Conservation (phyloP, 176 grass and related monocot species). For the Aegilops sharonensis region DNA sequence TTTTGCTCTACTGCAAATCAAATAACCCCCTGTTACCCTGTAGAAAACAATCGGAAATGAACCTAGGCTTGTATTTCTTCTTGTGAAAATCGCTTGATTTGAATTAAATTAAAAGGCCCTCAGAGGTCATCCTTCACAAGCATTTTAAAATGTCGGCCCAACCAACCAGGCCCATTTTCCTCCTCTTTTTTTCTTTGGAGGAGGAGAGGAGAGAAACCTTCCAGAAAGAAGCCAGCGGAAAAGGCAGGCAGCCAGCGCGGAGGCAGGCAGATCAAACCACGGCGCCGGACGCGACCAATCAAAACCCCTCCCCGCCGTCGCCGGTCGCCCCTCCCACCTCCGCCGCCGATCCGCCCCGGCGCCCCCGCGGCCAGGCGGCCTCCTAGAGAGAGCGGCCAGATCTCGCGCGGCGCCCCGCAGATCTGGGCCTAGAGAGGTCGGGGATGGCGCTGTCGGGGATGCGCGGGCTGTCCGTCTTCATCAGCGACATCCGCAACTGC, state of each 20-base stretch:
- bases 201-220: no score
- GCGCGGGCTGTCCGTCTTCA: slow-evolving; percentile 97
- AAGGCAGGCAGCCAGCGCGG: slow-evolving; percentile 2
- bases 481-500: slow-evolving; percentile 98
- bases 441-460: slow-evolving; percentile 96
- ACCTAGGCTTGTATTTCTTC: no score
- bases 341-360: not conserved
- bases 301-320: not conserved
- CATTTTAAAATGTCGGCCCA: no score
- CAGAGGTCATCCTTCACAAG: no score
- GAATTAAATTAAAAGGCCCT: no score
- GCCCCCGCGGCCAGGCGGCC: not conserved
- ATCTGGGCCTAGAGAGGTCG: slow-evolving; percentile 42
- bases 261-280: slow-evolving; percentile 33
- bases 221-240: slow-evolving; percentile 25
- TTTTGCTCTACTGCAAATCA: no score
- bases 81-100: no score
- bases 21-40: no score
- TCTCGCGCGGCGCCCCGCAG: slow-evolving; percentile 52
- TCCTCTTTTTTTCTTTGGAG: no score
- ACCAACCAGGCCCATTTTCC: no score
- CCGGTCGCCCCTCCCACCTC: not conserved
- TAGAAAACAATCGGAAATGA: no score
- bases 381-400: slow-evolving; percentile 33
- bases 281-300: slow-evolving; percentile 6